Percentiles rank a stretch among this genome's conserved stretches.
Conservation (phyloP, 2,329 filamentous ascomycete species). For the Arthrobotrys iridis region DNA sequence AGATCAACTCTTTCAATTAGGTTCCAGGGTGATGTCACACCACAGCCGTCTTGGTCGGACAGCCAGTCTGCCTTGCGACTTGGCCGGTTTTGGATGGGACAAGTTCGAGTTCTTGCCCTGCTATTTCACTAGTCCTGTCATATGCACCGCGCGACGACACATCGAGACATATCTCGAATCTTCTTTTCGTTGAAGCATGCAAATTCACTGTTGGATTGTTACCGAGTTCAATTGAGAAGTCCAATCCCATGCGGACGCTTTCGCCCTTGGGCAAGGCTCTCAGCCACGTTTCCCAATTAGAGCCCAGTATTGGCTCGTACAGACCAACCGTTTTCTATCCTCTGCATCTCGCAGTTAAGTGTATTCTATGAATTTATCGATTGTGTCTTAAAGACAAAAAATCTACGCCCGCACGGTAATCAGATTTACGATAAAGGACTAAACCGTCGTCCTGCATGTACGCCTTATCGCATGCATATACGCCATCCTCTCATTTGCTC, state of each 20-base stretch:
- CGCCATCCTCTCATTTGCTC: conserved; percentile 1
- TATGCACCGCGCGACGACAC: neutral
- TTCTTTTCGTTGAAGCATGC: neutral
- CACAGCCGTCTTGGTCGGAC: neutral
- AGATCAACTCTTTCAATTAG: neutral
- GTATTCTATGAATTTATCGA: neutral
- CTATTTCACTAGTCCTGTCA: neutral
- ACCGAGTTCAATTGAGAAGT: neutral
- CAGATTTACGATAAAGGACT: neutral
- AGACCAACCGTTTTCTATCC: neutral
- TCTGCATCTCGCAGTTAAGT: too few species aligned
- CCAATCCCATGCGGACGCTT: neutral
- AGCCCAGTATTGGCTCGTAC: neutral
- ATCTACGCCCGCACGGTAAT: neutral
- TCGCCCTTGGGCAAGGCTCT: too few species aligned
- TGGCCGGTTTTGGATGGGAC: conserved; percentile 21
- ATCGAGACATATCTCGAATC: conserved; percentile 15
- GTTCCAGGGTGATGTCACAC: conserved; percentile 32
- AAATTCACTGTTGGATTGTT: neutral
- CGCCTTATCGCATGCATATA: conserved; percentile 5
- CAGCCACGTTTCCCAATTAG: neutral
- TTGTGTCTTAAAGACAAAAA: too few species aligned
- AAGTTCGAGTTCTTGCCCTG: neutral
- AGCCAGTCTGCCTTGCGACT: conserved; percentile 47
- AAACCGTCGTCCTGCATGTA: neutral